These are phyloP conservation scores for Colletotrichum somersetense DNA, from an alignment of 2,329 filamentous ascomycete species.

Conservation along the genomic window DNA sequence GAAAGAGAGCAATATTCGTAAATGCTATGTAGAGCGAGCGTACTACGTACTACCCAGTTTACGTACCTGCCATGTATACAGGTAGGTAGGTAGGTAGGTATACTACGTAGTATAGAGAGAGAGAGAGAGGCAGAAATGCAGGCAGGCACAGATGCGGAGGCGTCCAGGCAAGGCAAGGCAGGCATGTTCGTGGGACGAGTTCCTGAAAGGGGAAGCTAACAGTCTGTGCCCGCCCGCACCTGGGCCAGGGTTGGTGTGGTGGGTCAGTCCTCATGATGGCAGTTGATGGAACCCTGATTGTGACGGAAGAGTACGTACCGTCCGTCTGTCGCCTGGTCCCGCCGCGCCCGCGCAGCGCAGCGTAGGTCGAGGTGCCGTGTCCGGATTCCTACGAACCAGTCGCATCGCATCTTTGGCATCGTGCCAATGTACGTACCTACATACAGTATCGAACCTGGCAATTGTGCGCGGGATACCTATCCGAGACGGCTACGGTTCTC, in stretches of 20 bases:
- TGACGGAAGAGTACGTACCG: conserved; percentile 29
- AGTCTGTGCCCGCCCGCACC: conserved; percentile 41
- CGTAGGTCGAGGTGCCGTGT: conserved; percentile 34
- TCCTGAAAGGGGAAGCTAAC: conserved; percentile 42
- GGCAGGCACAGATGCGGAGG: conserved; percentile 39
- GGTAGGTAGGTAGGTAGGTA: no score
- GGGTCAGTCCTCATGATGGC: conserved; percentile 39
- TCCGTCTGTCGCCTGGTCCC: conserved; percentile 7
- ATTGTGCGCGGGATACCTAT: conserved; percentile 12
- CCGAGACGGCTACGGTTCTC: neutral
- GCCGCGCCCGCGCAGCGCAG: conserved; percentile 1
- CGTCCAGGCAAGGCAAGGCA: conserved; percentile 7
- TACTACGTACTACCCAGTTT: no score
- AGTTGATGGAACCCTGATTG: conserved; percentile 39
- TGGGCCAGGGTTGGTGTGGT: conserved; percentile 31
- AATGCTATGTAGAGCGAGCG: neutral
- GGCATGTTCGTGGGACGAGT: conserved; percentile 39
- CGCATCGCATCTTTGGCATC: conserved; percentile 37
- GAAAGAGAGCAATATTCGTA: neutral
- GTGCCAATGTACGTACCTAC: conserved; percentile 21
- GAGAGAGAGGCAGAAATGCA: neutral
- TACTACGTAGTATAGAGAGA: neutral
- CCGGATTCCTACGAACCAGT: conserved; percentile 41
- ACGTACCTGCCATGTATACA: no score
- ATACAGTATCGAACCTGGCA: conserved; percentile 10